phyloP scores from a whole-genome alignment of 768 basidiomycete species.

The Leucocoprinus leucothites region DNA sequence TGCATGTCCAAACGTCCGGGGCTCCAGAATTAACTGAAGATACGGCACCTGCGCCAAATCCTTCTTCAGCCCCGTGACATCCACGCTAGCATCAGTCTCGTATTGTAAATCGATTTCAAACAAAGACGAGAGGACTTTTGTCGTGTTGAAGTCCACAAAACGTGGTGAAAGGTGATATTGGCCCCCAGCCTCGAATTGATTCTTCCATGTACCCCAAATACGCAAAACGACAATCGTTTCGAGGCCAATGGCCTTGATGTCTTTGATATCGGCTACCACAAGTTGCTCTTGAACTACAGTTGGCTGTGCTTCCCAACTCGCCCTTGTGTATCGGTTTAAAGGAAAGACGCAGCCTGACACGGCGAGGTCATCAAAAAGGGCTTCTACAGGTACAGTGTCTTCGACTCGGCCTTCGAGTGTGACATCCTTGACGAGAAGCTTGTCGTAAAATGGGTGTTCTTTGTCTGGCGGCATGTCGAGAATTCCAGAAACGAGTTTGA shows the following conservation, averaged over 20 bases:
- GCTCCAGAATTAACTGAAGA: constrained; percentile 41
- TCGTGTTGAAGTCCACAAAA: constrained; percentile 52
- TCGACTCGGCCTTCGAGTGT: constrained; percentile 19
- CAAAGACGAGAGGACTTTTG: constrained; percentile 40
- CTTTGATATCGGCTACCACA: constrained; percentile 37
- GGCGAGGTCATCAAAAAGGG: constrained; percentile 47
- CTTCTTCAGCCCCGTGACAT: constrained; percentile 6
- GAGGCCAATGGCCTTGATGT: constrained; percentile 30
- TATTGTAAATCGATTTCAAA: constrained; percentile 44
- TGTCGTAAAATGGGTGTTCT: constrained; percentile 41
- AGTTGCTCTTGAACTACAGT: constrained; percentile 35
- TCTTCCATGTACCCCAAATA: constrained; percentile 32
- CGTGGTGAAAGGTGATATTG: constrained; percentile 46
- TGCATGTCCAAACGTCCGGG: constrained; percentile 34
- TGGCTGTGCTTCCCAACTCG: constrained; percentile 37
- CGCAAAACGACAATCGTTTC: constrained; percentile 34
- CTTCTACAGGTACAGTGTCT: constrained; percentile 39
- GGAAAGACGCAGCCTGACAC: constrained; percentile 44
- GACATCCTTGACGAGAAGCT: constrained; percentile 38
- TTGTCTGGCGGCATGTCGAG: constrained; percentile 41
- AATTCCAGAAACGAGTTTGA: constrained; percentile 39
- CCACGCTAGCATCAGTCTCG: constrained; percentile 16
- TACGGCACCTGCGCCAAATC: constrained; percentile 32
- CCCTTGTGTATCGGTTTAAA: constrained; percentile 33
- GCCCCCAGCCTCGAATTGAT: constrained; percentile 27